Base-by-base conservation (phyloP, 169 alveolate species). In the Plasmodium fragile region DNA sequence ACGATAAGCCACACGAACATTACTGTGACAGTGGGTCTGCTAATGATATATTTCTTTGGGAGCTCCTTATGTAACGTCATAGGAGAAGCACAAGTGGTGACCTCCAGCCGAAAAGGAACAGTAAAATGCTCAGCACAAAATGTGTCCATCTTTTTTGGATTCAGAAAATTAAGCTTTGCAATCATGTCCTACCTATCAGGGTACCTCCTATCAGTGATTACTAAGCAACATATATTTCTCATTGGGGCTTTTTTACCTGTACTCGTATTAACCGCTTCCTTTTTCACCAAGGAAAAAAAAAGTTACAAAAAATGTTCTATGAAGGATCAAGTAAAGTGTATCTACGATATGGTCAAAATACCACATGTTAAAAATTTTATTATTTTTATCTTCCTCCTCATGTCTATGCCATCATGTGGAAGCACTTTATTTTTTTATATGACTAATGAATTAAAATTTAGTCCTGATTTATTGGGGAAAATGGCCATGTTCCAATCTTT, bases 21-120 rank as follows among this genome's bases (percentile, higher is more conserved):
- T 43, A 30, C 80, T 6, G 34, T 94, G 71, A 96, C 97, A 1
- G 94, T 97, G 25, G 79, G 83, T n/a, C 83, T 96, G 34, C 83
- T 96, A 49, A 96, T 95, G 39, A 72, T 84, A n/a, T 93, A 84
- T 32, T 94, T 96, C 52, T 95, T 97, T 34, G 97, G 97, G 32
- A 83, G 95, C 45, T 95, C 98, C 34, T 96, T 96, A 70, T 96
- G 98, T 83, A 96, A 95, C 72, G 99, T 97, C 71, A 96, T 97
- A 25, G 98, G 98, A n/a, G 99, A 97, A 93, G 99, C 98, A 2
- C 97, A 97, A 79, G 97, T 97, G 82, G 98, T 97, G 4, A 98
- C 97, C 73, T 96, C 97, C 0, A 98, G 98, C 16, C 90, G 97
- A 59, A 77, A 90, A 22, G 93, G 95, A 36, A 92, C 82, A 59